phyloP scores from a whole-genome alignment of 2,329 filamentous ascomycete genomes.

The Aspergillus ruber region DNA sequence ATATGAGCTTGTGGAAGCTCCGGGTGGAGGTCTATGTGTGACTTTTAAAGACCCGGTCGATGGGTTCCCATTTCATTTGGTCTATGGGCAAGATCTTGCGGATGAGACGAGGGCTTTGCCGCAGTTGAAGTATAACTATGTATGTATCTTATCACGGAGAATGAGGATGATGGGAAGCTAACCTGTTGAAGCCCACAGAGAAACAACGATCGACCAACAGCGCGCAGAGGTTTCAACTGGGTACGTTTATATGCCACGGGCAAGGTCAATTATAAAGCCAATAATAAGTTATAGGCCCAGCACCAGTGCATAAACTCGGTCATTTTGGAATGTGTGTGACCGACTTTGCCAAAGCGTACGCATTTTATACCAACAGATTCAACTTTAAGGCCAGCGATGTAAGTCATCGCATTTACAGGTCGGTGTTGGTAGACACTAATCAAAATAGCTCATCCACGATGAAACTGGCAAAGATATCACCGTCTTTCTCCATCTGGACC shows the following conservation, averaged over 20 bases:
- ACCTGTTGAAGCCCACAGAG: constrained; percentile 5
- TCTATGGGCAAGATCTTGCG: constrained; percentile 24
- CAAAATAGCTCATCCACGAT: constrained; percentile 4
- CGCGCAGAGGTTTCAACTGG: constrained; percentile 10
- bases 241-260: not conserved
- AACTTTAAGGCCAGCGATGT: constrained; percentile 8
- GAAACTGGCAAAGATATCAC: constrained; percentile 31
- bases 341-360: constrained; percentile 3
- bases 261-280: not conserved
- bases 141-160: not conserved
- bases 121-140: constrained; percentile 11
- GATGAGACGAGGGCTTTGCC: constrained; percentile 3
- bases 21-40: constrained; percentile 29
- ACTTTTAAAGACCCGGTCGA: constrained; percentile 32
- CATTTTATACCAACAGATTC: constrained; percentile 7
- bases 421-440: not conserved
- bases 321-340: constrained; percentile 13
- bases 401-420: not conserved
- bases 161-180: not conserved
- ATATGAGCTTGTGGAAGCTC: constrained; percentile 16
- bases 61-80: constrained; percentile 28
- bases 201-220: constrained; percentile 11
- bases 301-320: constrained; percentile 15
- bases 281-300: constrained; percentile 6
- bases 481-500: constrained; percentile 51